Base-by-base conservation (phyloP, 2,329 filamentous ascomycete species). In the Mycogone perniciosa region DNA sequence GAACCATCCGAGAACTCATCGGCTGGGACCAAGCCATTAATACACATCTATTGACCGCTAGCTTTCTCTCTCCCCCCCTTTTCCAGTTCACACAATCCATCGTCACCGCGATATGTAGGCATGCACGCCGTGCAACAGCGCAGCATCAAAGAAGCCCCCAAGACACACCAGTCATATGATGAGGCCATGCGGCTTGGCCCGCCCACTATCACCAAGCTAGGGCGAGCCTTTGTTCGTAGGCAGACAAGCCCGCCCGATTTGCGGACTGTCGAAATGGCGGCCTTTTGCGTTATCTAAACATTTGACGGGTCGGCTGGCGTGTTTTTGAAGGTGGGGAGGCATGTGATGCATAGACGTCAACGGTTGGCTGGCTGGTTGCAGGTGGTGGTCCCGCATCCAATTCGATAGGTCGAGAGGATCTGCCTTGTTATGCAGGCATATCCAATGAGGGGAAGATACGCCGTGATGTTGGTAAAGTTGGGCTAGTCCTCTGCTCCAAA, bases 101-200 rank as follows among this genome's bases (percentile, higher is more conserved):
- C 20, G 20, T 38, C 35, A 9, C 35, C 11, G 20, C 6, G 20
- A n/a, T 38, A n/a, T 20, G 35, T 20, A 11, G 11, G 35, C 20
- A 38, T 38, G 35, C 35, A 38, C 35, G 35, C 20, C 20, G 20
- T 20, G 20, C 20, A 20, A 20, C 27, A 34, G 20, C 10, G 35
- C 35, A 38, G 6, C 35, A 20, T 20, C 20, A 20, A 20, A 20
- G 20, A 20, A 20, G 20, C 20, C 13, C 8, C 11, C 42, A 40
- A 38, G 20, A 53, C 46, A 54, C 48, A 49, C 44, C 37, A 47
- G 55, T 56, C 55, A 56, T 41, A 53, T 56, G 55, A 56, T 42
- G 45, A 20, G 55, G 31, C 46, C 55, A 56, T 56, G 55, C 48
- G 53, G 48, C 29, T 51, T 6, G 20, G 37, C n/a, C 49, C 48